phyloP scores from a whole-genome alignment of 208 protist species.

The Perkinsela sp. region DNA sequence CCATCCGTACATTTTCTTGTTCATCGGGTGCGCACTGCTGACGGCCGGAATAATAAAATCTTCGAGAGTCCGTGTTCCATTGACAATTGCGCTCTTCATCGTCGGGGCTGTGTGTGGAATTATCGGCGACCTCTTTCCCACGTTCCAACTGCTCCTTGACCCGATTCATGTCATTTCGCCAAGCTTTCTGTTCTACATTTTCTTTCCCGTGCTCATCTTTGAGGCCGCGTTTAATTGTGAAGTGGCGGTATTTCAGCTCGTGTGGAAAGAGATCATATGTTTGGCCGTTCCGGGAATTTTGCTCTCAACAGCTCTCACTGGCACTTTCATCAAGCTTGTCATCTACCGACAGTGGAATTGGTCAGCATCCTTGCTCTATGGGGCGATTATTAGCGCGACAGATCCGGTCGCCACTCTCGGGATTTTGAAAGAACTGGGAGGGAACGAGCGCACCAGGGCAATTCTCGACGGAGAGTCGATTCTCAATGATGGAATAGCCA shows the following conservation, averaged over 20 bases:
- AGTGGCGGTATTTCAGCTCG: conserved; percentile 22
- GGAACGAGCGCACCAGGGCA: conserved; percentile 29
- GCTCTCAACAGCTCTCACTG: conserved; percentile 26
- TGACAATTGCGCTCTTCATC: conserved; percentile 5
- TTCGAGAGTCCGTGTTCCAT: neutral
- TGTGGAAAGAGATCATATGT: conserved; percentile 21
- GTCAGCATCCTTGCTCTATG: conserved; percentile 27
- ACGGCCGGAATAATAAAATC: neutral
- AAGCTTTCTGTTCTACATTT: conserved; percentile 51
- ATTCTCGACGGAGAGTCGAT: conserved; percentile 55
- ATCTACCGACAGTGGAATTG: conserved; percentile 21
- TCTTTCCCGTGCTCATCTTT: conserved; percentile 61
- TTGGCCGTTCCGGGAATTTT: conserved; percentile 40
- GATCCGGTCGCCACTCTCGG: conserved; percentile 63
- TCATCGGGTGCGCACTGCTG: neutral
- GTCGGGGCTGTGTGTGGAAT: conserved; percentile 3
- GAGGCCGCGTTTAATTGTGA: conserved; percentile 49
- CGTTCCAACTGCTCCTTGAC: conserved; percentile 15
- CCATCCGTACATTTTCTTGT: neutral
- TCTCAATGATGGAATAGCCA: conserved; percentile 65
- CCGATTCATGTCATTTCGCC: conserved; percentile 15
- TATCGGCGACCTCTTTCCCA: conserved; percentile 12
- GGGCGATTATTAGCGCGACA: conserved; percentile 44
- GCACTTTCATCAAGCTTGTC: conserved; percentile 12
- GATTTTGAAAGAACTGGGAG: conserved; percentile 39